phyloP scores from a whole-genome alignment of 1,284 basidiomycete species.

The Ustilago loliicola region DNA sequence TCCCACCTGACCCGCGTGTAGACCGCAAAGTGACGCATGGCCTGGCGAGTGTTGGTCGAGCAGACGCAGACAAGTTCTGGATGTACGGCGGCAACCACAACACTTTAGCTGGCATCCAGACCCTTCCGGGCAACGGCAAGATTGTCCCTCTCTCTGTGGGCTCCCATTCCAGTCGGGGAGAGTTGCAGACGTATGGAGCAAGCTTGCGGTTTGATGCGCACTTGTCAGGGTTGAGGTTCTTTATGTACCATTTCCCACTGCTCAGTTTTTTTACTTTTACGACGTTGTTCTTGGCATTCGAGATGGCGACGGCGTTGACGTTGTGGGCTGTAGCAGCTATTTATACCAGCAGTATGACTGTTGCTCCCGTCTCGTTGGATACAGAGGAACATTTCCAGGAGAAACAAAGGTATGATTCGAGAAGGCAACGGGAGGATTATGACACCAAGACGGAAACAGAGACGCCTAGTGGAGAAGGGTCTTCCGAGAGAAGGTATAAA shows the following conservation, averaged over 20 bases:
- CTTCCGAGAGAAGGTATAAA: conserved; percentile 9
- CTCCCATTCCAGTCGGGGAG: conserved; percentile 56
- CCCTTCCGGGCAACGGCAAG: conserved; percentile 23
- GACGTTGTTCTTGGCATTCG: conserved; percentile 60
- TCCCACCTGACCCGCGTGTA: conserved; percentile 21
- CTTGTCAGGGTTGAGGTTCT: conserved; percentile 62
- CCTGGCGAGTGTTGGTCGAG: conserved; percentile 52
- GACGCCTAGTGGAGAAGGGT: conserved; percentile 20
- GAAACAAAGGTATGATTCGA: conserved; percentile 10
- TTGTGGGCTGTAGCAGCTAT: conserved; percentile 62
- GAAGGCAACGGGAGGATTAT: not conserved
- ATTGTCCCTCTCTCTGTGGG: conserved; percentile 34
- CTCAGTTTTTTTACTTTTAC: conserved; percentile 64
- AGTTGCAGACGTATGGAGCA: conserved; percentile 61
- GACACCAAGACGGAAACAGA: conserved; percentile 16
- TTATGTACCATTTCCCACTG: conserved; percentile 67
- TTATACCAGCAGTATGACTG: conserved; percentile 56
- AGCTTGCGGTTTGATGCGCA: conserved; percentile 67
- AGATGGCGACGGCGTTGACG: conserved; percentile 63
- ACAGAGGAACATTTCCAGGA: conserved; percentile 45
- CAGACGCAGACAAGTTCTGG: conserved; percentile 60
- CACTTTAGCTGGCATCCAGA: conserved; percentile 34
- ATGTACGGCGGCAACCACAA: conserved; percentile 55
- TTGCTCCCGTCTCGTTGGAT: conserved; percentile 19
- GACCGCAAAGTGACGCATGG: conserved; percentile 53